A percentile compares a stretch with the other conserved stretches of the same genome.
Conservation (phyloP, 2,329 filamentous ascomycete genomes). For the Stagonosporopsis vannaccii region DNA sequence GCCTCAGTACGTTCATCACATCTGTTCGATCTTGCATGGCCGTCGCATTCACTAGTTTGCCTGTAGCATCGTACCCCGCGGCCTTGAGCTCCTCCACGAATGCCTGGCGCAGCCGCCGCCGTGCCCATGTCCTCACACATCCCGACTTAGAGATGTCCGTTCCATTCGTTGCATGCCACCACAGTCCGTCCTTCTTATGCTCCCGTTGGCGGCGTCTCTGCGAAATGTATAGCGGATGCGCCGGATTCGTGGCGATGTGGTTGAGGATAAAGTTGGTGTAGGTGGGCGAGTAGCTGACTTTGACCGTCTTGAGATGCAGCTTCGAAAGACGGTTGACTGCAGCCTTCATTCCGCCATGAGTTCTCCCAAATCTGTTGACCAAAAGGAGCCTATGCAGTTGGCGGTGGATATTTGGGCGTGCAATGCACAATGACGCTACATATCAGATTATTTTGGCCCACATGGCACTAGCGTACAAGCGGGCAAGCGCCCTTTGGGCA, state of each 20-base stretch:
- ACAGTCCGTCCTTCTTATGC: constrained; percentile 38
- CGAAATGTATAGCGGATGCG: constrained; percentile 37
- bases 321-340: constrained; percentile 21
- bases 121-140: constrained; percentile 43
- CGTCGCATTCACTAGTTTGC: constrained; percentile 25
- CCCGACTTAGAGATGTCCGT: constrained; percentile 38
- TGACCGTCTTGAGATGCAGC: constrained; percentile 24
- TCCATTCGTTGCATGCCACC: constrained; percentile 41
- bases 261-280: constrained; percentile 37
- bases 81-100: constrained; percentile 38
- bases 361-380: background rate
- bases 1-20: constrained; percentile 7
- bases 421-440: constrained; percentile 9
- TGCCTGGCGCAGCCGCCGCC: constrained; percentile 40
- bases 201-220: constrained; percentile 27
- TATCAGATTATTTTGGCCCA: background rate
- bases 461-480: background rate
- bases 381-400: constrained; percentile 5
- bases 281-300: constrained; percentile 28
- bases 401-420: background rate
- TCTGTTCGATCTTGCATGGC: constrained; percentile 3
- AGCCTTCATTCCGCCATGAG: constrained; percentile 26
- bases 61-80: constrained; percentile 39
- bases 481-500: constrained; percentile 3
- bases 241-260: constrained; percentile 28